These are phyloP conservation scores for Simmondsia chinensis DNA, from an alignment of 148 eudicot genomes.

Conservation along the genomic window DNA sequence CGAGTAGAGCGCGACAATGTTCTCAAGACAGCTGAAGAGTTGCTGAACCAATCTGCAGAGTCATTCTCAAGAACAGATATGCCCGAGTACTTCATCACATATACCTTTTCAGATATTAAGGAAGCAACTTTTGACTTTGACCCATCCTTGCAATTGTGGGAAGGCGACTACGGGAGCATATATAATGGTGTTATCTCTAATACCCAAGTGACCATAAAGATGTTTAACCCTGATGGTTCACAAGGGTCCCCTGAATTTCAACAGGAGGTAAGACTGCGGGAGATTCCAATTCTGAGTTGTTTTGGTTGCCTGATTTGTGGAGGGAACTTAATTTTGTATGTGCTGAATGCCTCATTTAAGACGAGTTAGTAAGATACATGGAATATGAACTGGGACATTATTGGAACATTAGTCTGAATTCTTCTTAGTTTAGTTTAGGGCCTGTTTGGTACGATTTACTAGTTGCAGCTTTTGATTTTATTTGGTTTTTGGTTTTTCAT, in stretches of 20 bases:
- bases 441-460: too few species aligned
- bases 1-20: constrained; percentile 27
- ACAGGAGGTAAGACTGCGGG: constrained; percentile 47
- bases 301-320: background rate
- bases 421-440: too few species aligned
- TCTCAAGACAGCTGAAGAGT: constrained; percentile 22
- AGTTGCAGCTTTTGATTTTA: too few species aligned
- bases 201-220: constrained; percentile 61
- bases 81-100: constrained; percentile 12
- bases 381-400: too few species aligned
- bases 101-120: constrained; percentile 22
- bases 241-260: constrained; percentile 53
- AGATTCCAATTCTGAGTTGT: background rate
- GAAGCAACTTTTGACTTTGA: constrained; percentile 21
- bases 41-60: constrained; percentile 20
- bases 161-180: constrained; percentile 19
- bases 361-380: too few species aligned
- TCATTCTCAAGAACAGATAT: constrained; percentile 1
- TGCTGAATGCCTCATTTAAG: too few species aligned
- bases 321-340: too few species aligned
- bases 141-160: constrained; percentile 20
- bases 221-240: constrained; percentile 37
- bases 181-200: constrained; percentile 24
- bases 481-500: too few species aligned
- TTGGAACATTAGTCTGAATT: too few species aligned